A percentile compares a stretch with the other conserved stretches of the same genome.
These are phyloP conservation scores for Trametes polyzona DNA, from an alignment of 1,284 basidiomycete species.

Conservation along the genomic window DNA sequence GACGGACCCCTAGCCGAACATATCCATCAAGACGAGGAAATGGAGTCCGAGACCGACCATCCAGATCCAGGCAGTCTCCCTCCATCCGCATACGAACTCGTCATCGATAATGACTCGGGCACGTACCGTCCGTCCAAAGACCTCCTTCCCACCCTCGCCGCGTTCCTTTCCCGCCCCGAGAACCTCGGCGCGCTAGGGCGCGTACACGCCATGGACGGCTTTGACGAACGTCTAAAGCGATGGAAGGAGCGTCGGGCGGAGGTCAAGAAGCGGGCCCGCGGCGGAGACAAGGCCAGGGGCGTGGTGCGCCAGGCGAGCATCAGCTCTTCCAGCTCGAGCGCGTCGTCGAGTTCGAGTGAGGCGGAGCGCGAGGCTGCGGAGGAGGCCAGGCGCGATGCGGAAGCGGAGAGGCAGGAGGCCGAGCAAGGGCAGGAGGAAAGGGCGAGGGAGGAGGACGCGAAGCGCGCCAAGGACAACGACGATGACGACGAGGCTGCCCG, in stretches of 20 bases:
- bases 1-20: background rate
- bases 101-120: constrained; percentile 55
- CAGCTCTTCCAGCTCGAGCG: constrained; percentile 18
- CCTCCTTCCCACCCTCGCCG: constrained; percentile 42
- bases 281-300: background rate
- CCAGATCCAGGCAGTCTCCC: constrained; percentile 24
- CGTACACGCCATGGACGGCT: constrained; percentile 37
- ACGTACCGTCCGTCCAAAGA: constrained; percentile 51
- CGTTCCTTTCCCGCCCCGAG: constrained; percentile 37
- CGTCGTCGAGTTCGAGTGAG: constrained; percentile 4
- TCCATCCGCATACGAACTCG: constrained; percentile 47
- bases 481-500: constrained; percentile 25
- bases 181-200: constrained; percentile 39
- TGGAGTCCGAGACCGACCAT: constrained; percentile 23
- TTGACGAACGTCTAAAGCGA: constrained; percentile 32
- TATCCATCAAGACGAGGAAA: background rate
- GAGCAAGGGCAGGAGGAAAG: constrained; percentile 7
- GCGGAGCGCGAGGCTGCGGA: background rate
- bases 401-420: constrained; percentile 8
- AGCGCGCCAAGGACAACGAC: constrained; percentile 28
- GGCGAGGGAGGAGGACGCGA: constrained; percentile 28
- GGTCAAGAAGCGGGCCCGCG: constrained; percentile 24
- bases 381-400: constrained; percentile 13
- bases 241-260: constrained; percentile 38
- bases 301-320: constrained; percentile 20